Conservation (phyloP, 1,284 basidiomycete species). For the Mycena sp. region DNA sequence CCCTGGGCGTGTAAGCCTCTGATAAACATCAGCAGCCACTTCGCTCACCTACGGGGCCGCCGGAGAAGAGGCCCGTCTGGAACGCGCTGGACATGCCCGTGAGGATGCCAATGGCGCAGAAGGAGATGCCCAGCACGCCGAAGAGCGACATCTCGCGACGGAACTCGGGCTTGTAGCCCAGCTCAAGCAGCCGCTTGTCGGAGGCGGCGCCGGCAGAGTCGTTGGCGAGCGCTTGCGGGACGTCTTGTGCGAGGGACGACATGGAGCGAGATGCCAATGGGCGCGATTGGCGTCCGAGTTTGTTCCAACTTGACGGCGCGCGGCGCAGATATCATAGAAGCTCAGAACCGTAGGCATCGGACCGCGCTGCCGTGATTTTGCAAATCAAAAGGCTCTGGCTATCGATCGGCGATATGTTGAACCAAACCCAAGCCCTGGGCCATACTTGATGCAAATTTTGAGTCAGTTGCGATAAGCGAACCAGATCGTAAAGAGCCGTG, state of each 20-base stretch:
- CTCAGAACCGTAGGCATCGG: no score
- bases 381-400: no score
- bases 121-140: slow-evolving; percentile 69
- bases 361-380: no score
- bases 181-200: slow-evolving; percentile 59
- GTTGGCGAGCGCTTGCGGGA: slow-evolving; percentile 8
- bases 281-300: no score
- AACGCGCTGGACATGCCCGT: slow-evolving; percentile 69
- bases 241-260: slow-evolving; percentile 9
- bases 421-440: no score
- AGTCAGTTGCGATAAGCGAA: no score
- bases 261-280: slow-evolving; percentile 11
- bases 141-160: slow-evolving; percentile 67
- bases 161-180: slow-evolving; percentile 65
- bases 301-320: no score
- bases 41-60: slow-evolving; percentile 57
- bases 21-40: not conserved
- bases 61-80: slow-evolving; percentile 67
- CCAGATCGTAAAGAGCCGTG: no score
- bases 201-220: slow-evolving; percentile 39
- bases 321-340: no score
- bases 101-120: slow-evolving; percentile 68
- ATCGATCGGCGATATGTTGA: no score
- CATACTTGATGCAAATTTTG: no score
- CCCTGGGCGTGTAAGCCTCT: slow-evolving; percentile 42